These are phyloP conservation scores for Pulveroboletus sp. DNA, from an alignment of 768 basidiomycete species.

Conservation along the genomic window DNA sequence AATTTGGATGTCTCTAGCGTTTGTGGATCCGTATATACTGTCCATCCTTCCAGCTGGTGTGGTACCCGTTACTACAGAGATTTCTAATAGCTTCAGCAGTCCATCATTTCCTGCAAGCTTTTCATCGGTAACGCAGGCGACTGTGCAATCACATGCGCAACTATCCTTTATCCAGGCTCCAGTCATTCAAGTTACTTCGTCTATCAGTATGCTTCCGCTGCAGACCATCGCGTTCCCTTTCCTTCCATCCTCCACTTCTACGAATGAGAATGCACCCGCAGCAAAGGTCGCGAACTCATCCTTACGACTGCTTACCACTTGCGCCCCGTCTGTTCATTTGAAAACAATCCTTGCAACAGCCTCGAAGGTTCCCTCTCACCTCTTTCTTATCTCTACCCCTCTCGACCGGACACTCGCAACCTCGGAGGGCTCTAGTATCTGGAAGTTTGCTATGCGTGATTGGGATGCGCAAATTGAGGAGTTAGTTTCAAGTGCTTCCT, in stretches of 20 bases:
- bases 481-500: conserved; percentile 60
- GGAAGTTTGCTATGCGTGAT: conserved; percentile 65
- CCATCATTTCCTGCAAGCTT: conserved; percentile 4
- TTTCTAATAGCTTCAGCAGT: conserved; percentile 16
- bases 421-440: conserved; percentile 72
- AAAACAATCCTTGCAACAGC: conserved; percentile 27
- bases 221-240: conserved; percentile 69
- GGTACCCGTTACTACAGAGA: conserved; percentile 34
- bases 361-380: conserved; percentile 32
- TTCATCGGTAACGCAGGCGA: conserved; percentile 14
- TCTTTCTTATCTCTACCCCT: conserved; percentile 68
- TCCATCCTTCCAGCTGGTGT: conserved; percentile 69
- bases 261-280: conserved; percentile 1
- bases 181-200: conserved; percentile 66
- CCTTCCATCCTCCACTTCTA: conserved; percentile 27
- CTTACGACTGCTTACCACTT: conserved; percentile 51
- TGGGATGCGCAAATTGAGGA: conserved; percentile 86
- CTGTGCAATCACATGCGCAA: conserved; percentile 21
- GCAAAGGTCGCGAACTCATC: conserved; percentile 36
- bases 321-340: conserved; percentile 42
- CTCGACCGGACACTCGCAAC: conserved; percentile 61
- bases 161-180: conserved; percentile 48
- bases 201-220: conserved; percentile 53
- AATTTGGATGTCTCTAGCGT: conserved; percentile 45
- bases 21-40: conserved; percentile 73